Evolutionary conservation across 352 stramenopile species (phyloP).

Genomic region (Phytophthora macrochlamydospora): DNA sequence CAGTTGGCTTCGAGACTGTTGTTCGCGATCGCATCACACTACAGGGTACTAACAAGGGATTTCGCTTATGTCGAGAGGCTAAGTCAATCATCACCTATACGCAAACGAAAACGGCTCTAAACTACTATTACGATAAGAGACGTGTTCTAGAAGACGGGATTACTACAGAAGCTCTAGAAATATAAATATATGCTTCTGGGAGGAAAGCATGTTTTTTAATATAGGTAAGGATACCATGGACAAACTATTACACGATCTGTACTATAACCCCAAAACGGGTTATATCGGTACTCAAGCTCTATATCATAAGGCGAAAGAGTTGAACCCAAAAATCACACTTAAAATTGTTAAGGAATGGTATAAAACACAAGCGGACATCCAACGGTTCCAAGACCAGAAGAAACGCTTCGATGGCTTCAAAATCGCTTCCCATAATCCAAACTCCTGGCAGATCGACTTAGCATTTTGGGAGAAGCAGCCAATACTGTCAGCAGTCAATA

Average conservation of each 20-base stretch:
- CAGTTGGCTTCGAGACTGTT: constrained; percentile 25
- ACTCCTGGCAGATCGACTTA: constrained; percentile 28
- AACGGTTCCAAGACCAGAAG: constrained; percentile 1
- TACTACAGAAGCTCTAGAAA: constrained; percentile 23
- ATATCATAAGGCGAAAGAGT: constrained; percentile 20
- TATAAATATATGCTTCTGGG: constrained; percentile 10
- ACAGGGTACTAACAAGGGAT: constrained; percentile 34
- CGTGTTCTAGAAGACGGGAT: constrained; percentile 28
- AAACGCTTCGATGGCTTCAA: constrained; percentile 6
- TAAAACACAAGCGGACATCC: constrained; percentile 21
- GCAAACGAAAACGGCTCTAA: constrained; percentile 24
- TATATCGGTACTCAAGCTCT: constrained; percentile 20
- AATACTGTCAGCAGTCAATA: constrained; percentile 24
- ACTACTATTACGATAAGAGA: constrained; percentile 42
- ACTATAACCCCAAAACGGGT: constrained; percentile 28
- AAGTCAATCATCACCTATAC: constrained; percentile 39
- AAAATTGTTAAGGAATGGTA: constrained; percentile 13
- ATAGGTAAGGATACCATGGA: constrained; percentile 1
- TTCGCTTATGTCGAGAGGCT: constrained; percentile 24
- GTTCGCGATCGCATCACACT: constrained; percentile 29
- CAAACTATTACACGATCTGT: constrained; percentile 22
- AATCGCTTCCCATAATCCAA: constrained; percentile 19
- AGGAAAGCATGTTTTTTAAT: neutral
- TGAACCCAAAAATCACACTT: constrained; percentile 12
- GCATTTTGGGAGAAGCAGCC: constrained; percentile 11